These are phyloP conservation scores for Gypsophila paniculata DNA, from an alignment of 179 eudicot genomes.

Conservation along the genomic window DNA sequence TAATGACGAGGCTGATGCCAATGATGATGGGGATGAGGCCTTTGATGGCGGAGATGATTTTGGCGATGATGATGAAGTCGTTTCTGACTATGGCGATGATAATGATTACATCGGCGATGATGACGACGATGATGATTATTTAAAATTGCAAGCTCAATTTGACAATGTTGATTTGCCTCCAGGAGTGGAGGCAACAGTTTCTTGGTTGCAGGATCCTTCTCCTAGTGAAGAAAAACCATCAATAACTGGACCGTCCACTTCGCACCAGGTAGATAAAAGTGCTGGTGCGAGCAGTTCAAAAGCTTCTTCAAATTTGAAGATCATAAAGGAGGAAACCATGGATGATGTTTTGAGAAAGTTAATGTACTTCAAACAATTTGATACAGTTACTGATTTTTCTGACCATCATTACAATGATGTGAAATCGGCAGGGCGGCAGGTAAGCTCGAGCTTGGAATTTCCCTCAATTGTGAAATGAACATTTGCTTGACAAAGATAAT, in stretches of 20 bases:
- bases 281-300: conserved; percentile 44
- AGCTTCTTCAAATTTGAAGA: conserved; percentile 33
- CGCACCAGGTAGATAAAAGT: conserved; percentile 15
- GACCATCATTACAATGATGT: conserved; percentile 50
- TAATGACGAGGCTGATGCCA: conserved; percentile 21
- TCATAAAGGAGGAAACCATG: conserved; percentile 35
- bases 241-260: conserved; percentile 21
- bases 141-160: conserved; percentile 70
- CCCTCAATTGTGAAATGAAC: neutral
- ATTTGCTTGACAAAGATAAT: conserved; percentile 1
- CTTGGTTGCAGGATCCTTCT: conserved; percentile 52
- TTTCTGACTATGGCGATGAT: conserved; percentile 36
- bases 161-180: conserved; percentile 83
- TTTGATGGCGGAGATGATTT: conserved; percentile 38
- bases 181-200: conserved; percentile 74
- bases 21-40: conserved; percentile 33
- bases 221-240: conserved; percentile 27
- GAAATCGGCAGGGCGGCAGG: conserved; percentile 25
- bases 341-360: conserved; percentile 48
- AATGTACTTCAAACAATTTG: conserved; percentile 50
- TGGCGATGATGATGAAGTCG: conserved; percentile 35
- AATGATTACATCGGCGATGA: conserved; percentile 41
- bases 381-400: conserved; percentile 53
- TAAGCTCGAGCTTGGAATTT: conserved; percentile 12
- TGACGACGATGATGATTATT: conserved; percentile 42